Evolutionary conservation across 805 yeast species (phyloP).

Genomic region (Torulaspora gathmanii): DNA sequence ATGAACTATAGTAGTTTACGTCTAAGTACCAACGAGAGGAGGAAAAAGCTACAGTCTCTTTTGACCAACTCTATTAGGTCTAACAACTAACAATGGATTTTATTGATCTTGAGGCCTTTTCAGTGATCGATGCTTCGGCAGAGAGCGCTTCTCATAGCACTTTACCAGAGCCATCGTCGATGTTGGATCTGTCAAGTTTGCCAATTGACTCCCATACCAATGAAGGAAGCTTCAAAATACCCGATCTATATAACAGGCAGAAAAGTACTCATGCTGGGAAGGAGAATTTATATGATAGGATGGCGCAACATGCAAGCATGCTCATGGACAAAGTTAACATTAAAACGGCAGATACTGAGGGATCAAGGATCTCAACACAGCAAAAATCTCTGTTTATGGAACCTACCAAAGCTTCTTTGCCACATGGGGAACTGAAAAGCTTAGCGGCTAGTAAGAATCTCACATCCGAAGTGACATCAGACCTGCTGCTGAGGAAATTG

Average conservation of each 20-base stretch:
- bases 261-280: constrained; percentile 2
- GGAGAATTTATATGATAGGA: constrained; percentile 19
- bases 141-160: constrained; percentile 14
- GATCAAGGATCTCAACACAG: neutral
- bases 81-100: constrained; percentile 35
- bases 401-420: constrained; percentile 10
- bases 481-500: constrained; percentile 34
- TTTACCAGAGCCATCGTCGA: constrained; percentile 32
- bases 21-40: too few relatives aligned
- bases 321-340: constrained; percentile 14
- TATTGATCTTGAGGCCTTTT: constrained; percentile 46
- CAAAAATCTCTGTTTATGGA: constrained; percentile 8
- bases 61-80: too few relatives aligned
- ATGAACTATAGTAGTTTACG: too few relatives aligned
- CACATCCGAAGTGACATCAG: constrained; percentile 21
- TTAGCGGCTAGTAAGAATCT: neutral
- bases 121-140: constrained; percentile 29
- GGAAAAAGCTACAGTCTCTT: too few relatives aligned
- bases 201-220: constrained; percentile 1
- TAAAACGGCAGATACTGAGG: neutral
- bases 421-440: constrained; percentile 1
- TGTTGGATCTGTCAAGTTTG: constrained; percentile 23
- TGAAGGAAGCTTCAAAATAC: constrained; percentile 14
- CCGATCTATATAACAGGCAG: constrained; percentile 3
- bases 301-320: constrained; percentile 21